Conservation (phyloP, 805 yeast species). For the Nakazawaea ishiwadae region DNA sequence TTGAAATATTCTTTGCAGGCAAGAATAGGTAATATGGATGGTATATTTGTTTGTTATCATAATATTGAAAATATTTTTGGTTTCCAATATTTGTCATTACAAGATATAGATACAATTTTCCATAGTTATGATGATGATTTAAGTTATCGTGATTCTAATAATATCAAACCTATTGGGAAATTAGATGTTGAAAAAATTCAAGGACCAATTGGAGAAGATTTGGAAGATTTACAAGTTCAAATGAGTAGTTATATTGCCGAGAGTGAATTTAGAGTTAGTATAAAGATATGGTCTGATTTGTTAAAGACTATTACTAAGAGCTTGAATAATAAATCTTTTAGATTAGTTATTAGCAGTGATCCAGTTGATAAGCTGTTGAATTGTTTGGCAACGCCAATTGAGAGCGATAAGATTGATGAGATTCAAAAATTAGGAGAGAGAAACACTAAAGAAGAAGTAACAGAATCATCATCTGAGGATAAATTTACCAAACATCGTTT, state of each 20-base stretch:
- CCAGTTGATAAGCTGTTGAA: conserved; percentile 8
- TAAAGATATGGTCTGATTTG: conserved; percentile 45
- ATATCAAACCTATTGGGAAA: neutral
- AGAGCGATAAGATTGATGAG: conserved; percentile 10
- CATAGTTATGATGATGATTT: conserved; percentile 40
- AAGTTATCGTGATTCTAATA: conserved; percentile 12
- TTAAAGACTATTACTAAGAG: conserved; percentile 32
- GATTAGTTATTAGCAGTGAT: conserved; percentile 23
- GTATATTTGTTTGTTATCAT: conserved; percentile 89
- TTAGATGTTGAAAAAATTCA: conserved; percentile 4
- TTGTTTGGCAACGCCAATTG: conserved; percentile 17
- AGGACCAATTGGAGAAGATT: conserved; percentile 6
- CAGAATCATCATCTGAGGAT: conserved; percentile 9
- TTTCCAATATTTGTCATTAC: conserved; percentile 78
- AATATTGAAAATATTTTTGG: conserved; percentile 80
- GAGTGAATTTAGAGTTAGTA: conserved; percentile 58
- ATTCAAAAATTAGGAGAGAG: conserved; percentile 19
- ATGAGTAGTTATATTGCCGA: conserved; percentile 54
- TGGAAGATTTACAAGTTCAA: conserved; percentile 25
- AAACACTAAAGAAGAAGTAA: conserved; percentile 15
- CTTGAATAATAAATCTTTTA: conserved; percentile 29
- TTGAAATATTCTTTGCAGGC: conserved; percentile 89
- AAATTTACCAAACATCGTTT: conserved; percentile 14
- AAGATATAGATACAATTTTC: conserved; percentile 60
- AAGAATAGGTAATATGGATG: conserved; percentile 94